Base-by-base conservation (phyloP, 2,329 filamentous ascomycete species). In the Tothia fuscella region DNA sequence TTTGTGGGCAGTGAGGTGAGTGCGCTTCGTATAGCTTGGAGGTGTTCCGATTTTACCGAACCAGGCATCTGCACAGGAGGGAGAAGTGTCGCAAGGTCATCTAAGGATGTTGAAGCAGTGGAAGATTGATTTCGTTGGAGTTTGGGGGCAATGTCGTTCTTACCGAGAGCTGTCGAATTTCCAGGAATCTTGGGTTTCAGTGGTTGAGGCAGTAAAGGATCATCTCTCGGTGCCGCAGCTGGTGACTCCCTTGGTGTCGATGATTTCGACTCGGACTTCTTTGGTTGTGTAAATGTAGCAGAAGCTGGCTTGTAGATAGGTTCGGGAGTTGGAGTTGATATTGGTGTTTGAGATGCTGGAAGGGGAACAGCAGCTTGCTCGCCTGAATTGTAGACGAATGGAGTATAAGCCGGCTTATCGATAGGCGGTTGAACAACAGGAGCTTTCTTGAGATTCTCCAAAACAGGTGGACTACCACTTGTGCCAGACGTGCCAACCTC, bases 21-120 rank as follows among this genome's bases (percentile, higher is more conserved):
- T 14, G 50, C 46, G 4, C 43, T 48, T 26, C 49, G 50, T 9
- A 58, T 37, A 9, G 49, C 48, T 14, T 51, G 47, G n/a, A 61
- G 45, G 6, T 44, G 14, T 34, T 25, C 28, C 17, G 41, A 38
- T 17, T 21, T 38, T 4, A 51, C 33, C 12, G 39, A 33, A 2
- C 41, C 41, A 7, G 30, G 30, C 7, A 55, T n/a, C 24, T 12
- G 53, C 6, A 60, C 36, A 4, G 57, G 44, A 6, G 46, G 45
- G 3, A 45, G 38, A 6, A 60, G 44, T 4, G 26, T 35, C 20
- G 53, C 45, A 3, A 53, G 40, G 3, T 49, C 47, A 14, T 41
- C 20, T 12, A 24, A n/a, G n/a, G n/a, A n/a, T n/a, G n/a, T 6
- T 17, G 26, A 36, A 3, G 35, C 17, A 16, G 19, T 13, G 12